Percentiles rank a stretch among this genome's conserved stretches.
phyloP scores from a whole-genome alignment of 1,139 yeast genomes.

The Pichia sp. region DNA sequence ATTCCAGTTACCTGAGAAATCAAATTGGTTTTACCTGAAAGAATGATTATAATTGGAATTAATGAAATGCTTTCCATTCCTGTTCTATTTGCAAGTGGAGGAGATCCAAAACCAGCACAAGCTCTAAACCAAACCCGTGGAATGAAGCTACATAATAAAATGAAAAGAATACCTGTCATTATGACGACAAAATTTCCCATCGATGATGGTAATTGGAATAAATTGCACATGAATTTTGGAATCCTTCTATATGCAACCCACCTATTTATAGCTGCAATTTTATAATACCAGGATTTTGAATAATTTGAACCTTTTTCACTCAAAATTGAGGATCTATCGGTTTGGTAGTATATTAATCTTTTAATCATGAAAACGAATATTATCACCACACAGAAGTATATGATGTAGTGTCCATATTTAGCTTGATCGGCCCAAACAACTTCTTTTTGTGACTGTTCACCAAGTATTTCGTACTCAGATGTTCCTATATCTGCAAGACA shows the following conservation, averaged over 20 bases:
- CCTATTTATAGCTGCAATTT: constrained; percentile 33
- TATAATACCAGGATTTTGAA: constrained; percentile 16
- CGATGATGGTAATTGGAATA: constrained; percentile 44
- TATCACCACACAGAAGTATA: constrained; percentile 35
- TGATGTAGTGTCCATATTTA: constrained; percentile 37
- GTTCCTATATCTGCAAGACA: constrained; percentile 34
- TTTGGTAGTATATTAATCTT: constrained; percentile 33
- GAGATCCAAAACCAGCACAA: constrained; percentile 52
- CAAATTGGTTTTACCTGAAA: constrained; percentile 47
- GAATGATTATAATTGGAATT: constrained; percentile 41
- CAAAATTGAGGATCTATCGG: constrained; percentile 21
- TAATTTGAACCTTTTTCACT: constrained; percentile 8
- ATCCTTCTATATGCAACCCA: constrained; percentile 41
- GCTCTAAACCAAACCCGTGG: constrained; percentile 52
- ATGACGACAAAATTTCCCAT: constrained; percentile 39
- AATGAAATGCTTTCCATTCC: constrained; percentile 47
- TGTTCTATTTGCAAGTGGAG: constrained; percentile 53
- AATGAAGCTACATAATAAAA: constrained; percentile 35
- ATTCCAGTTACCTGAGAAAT: constrained; percentile 46
- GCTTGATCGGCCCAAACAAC: constrained; percentile 35
- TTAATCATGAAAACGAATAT: constrained; percentile 34
- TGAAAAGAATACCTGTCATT: constrained; percentile 34
- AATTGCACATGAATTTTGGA: constrained; percentile 30
- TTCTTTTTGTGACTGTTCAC: constrained; percentile 30
- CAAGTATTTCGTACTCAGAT: constrained; percentile 25